These are phyloP conservation scores for Nicotiana tomentosiformis DNA, from an alignment of 257 asterid genomes.

Conservation along the genomic window DNA sequence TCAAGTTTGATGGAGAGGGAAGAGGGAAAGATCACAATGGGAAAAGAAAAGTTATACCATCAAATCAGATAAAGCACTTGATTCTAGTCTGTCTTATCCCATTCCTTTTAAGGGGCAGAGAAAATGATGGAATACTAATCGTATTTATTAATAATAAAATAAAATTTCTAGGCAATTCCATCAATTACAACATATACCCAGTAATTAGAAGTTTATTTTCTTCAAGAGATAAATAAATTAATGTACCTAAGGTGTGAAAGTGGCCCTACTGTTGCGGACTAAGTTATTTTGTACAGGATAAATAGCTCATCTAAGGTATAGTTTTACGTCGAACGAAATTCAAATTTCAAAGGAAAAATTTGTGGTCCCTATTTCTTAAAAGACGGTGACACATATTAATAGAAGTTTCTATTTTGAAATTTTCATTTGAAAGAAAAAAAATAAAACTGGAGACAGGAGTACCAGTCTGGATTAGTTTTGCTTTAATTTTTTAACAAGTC, in stretches of 20 bases:
- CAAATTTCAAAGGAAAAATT: no score
- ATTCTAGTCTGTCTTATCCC: not conserved
- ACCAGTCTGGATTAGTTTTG: not conserved
- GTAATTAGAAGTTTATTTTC: not conserved
- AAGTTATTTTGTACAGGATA: no score
- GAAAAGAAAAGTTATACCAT: not conserved
- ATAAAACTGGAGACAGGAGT: not conserved
- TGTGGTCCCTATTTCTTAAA: not conserved
- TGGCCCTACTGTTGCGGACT: no score
- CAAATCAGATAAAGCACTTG: not conserved
- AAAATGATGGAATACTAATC: not conserved
- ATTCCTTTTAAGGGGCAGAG: not conserved
- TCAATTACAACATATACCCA: not conserved
- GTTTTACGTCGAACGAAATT: no score
- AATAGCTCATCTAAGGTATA: no score
- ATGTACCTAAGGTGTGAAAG: no score
- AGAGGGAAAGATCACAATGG: not conserved
- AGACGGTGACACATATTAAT: not conserved
- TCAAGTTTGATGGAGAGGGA: conserved; percentile 5
- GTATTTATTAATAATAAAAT: no score
- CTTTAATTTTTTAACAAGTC: not conserved
- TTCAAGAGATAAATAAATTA: no score
- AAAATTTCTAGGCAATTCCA: no score
- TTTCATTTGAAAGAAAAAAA: not conserved
- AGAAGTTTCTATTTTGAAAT: not conserved